Conservation (phyloP, 2,329 filamentous ascomycete genomes). For the Sordariomycetes sp. region DNA sequence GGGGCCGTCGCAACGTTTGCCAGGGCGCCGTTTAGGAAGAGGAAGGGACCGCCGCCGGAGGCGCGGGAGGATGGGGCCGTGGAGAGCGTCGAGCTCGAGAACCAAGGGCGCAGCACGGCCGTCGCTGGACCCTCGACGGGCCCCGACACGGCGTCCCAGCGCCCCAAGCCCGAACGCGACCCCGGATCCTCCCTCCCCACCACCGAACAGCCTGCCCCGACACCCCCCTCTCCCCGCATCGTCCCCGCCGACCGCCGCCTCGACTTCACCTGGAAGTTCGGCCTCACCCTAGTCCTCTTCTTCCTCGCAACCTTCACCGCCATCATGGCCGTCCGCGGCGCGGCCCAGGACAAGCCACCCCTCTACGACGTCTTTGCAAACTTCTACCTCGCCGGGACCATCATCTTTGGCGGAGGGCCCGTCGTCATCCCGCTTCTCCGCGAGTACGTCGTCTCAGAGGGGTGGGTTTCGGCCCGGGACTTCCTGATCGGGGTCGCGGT, state of each 20-base stretch:
- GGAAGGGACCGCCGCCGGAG: not conserved
- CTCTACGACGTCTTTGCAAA: slow-evolving; percentile 54
- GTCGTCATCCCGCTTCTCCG: slow-evolving; percentile 51
- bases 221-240: slow-evolving; percentile 11
- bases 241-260: slow-evolving; percentile 19
- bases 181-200: slow-evolving; percentile 1
- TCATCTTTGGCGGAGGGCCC: slow-evolving; percentile 51
- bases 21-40: not conserved
- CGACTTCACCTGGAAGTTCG: slow-evolving; percentile 29
- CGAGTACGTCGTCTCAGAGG: slow-evolving; percentile 50
- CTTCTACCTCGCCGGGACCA: slow-evolving; percentile 60
- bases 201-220: not conserved
- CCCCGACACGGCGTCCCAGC: not conserved
- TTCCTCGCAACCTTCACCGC: slow-evolving; percentile 45
- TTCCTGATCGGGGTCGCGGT: slow-evolving; percentile 62
- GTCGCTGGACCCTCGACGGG: not conserved
- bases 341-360: slow-evolving; percentile 23
- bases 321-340: slow-evolving; percentile 37
- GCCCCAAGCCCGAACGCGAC: slow-evolving; percentile 3
- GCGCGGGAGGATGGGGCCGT: not conserved
- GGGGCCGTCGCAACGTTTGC: not conserved
- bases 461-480: slow-evolving; percentile 58
- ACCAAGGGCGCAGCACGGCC: not conserved
- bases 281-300: slow-evolving; percentile 22
- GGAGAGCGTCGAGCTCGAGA: not conserved